Evolutionary conservation across 257 asterid genomes (phyloP).

Genomic region (Solanum etuberosum): DNA sequence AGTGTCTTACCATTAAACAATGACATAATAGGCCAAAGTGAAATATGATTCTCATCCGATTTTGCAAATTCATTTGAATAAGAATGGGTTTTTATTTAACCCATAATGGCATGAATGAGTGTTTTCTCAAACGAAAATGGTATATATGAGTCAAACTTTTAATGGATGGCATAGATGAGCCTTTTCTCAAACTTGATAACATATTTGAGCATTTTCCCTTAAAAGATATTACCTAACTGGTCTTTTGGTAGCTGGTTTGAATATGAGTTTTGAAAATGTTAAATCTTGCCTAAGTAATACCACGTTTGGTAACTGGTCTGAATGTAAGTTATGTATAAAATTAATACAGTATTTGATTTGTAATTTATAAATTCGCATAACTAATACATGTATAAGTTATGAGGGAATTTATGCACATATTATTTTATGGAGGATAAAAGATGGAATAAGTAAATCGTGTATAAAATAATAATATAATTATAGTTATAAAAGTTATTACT

Average conservation of each 20-base stretch:
- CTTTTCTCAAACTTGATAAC: no score
- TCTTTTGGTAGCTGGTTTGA: background rate
- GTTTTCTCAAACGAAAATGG: background rate
- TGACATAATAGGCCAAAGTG: background rate
- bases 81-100: no score
- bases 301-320: background rate
- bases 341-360: background rate
- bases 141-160: background rate
- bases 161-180: accelerated
- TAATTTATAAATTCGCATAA: background rate
- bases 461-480: background rate
- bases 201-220: background rate
- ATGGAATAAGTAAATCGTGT: background rate
- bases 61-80: no score
- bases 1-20: background rate
- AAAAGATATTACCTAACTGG: background rate
- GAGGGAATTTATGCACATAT: background rate
- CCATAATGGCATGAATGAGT: background rate
- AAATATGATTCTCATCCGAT: background rate
- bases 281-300: background rate
- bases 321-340: background rate
- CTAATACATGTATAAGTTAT: background rate
- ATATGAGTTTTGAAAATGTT: background rate
- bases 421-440: background rate
- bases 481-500: background rate